Percentiles rank a stretch among this genome's conserved stretches.
These are phyloP conservation scores for Diutina ranongensis DNA, from an alignment of 1,139 yeast species.

Conservation along the genomic window DNA sequence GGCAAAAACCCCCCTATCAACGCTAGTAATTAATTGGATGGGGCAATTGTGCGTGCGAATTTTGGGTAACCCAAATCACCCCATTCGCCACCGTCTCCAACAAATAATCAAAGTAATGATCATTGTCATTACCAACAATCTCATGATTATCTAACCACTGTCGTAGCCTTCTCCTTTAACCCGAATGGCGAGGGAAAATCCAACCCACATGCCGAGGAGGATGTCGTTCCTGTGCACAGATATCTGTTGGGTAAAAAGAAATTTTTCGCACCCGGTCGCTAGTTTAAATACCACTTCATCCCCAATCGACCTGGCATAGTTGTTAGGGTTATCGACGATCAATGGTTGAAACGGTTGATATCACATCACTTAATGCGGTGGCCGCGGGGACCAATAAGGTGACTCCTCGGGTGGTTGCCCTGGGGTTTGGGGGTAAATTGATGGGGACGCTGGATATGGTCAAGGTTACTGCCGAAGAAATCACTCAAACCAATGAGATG, in stretches of 20 bases:
- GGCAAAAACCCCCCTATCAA: too few relatives aligned
- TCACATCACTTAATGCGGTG: conserved; percentile 68
- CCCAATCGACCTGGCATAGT: conserved; percentile 11
- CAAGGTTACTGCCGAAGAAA: conserved; percentile 51
- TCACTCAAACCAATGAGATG: conserved; percentile 38
- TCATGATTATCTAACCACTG: too few relatives aligned
- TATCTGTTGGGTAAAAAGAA: conserved; percentile 6
- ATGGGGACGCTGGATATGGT: conserved; percentile 75
- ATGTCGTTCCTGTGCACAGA: background rate
- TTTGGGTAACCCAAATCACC: too few relatives aligned
- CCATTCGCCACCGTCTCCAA: too few relatives aligned
- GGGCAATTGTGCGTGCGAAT: too few relatives aligned
- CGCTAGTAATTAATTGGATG: too few relatives aligned
- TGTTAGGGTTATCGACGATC: conserved; percentile 31
- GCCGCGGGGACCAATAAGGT: conserved; percentile 81
- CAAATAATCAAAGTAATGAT: too few relatives aligned
- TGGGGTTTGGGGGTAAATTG: conserved; percentile 64
- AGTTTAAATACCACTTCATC: background rate
- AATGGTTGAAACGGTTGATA: conserved; percentile 46
- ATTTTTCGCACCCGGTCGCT: background rate
- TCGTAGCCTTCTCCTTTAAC: too few relatives aligned
- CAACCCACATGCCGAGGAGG: background rate
- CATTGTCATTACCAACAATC: too few relatives aligned
- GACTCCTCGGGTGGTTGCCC: conserved; percentile 59
- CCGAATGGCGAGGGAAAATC: too few relatives aligned